Conservation (phyloP, 192 early-diverging fungal genomes). For the Coemansia sp. region DNA sequence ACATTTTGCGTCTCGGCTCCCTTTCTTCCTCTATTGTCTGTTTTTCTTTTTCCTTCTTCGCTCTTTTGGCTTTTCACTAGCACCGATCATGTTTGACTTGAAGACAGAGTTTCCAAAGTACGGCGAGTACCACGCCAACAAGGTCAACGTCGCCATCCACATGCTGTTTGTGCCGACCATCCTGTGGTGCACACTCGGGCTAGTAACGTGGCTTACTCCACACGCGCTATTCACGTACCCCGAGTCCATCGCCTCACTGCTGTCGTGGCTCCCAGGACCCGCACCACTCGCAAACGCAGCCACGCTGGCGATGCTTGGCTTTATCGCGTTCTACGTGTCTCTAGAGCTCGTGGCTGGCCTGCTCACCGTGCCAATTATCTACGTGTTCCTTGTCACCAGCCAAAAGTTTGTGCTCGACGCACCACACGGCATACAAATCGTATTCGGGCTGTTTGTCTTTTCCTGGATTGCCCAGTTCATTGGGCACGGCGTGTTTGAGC, state of each 20-base stretch:
- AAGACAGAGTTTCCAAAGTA: conserved; percentile 79
- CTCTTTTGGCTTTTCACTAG: neutral
- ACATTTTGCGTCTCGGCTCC: too few species aligned
- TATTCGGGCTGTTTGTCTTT: conserved; percentile 64
- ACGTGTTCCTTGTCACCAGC: conserved; percentile 64
- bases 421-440: conserved; percentile 58
- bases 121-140: conserved; percentile 81
- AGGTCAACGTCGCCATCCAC: conserved; percentile 81
- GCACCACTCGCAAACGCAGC: conserved; percentile 55
- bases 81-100: conserved; percentile 68
- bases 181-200: conserved; percentile 77
- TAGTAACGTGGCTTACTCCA: conserved; percentile 54
- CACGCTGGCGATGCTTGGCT: conserved; percentile 62
- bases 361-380: conserved; percentile 65
- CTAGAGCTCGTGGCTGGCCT: conserved; percentile 66
- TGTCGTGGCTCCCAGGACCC: conserved; percentile 47
- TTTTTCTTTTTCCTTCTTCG: neutral
- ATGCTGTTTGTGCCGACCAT: conserved; percentile 91
- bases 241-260: conserved; percentile 28
- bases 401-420: conserved; percentile 61
- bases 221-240: conserved; percentile 43
- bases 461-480: conserved; percentile 91
- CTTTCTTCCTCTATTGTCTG: neutral
- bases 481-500: conserved; percentile 88
- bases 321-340: conserved; percentile 72